Conservation (phyloP, 139 green algal genomes). For the Zygnema cylindricum region DNA sequence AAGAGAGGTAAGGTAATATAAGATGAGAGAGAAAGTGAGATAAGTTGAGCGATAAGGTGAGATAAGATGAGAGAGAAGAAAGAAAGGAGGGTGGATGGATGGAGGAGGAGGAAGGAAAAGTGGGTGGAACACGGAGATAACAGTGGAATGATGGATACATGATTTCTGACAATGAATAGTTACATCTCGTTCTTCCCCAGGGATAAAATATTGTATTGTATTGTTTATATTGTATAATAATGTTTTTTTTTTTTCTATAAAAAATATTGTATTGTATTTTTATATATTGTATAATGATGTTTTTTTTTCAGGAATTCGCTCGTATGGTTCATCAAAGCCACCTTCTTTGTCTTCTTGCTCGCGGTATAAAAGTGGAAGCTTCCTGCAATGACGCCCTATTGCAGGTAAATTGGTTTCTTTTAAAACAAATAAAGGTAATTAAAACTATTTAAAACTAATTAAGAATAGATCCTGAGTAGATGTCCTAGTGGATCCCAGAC, state of each 20-base stretch:
- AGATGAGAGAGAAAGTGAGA: not conserved
- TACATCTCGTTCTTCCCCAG: not conserved
- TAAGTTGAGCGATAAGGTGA: not conserved
- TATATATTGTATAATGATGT: too few relatives aligned
- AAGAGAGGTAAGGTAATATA: not conserved
- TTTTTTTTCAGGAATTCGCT: slow-evolving; percentile 51
- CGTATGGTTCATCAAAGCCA: slow-evolving; percentile 70
- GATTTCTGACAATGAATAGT: not conserved
- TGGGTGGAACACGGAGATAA: not conserved
- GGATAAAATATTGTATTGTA: not conserved
- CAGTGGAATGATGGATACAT: not conserved
- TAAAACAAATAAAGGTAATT: too few relatives aligned
- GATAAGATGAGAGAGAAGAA: not conserved
- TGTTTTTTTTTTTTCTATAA: not conserved
- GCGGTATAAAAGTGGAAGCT: slow-evolving; percentile 66
- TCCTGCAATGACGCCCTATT: slow-evolving; percentile 69
- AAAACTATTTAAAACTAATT: too few relatives aligned
- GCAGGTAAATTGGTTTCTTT: slow-evolving; percentile 71
- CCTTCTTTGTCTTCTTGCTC: slow-evolving; percentile 75
- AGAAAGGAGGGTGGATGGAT: not conserved
- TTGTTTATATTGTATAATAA: not conserved
- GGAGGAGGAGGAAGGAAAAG: not conserved
- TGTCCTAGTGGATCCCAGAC: too few relatives aligned
- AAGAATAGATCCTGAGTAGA: too few relatives aligned
- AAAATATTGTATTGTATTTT: not conserved